Conservation (phyloP, 106 monocot genomes). For the Vanilla planifolia region DNA sequence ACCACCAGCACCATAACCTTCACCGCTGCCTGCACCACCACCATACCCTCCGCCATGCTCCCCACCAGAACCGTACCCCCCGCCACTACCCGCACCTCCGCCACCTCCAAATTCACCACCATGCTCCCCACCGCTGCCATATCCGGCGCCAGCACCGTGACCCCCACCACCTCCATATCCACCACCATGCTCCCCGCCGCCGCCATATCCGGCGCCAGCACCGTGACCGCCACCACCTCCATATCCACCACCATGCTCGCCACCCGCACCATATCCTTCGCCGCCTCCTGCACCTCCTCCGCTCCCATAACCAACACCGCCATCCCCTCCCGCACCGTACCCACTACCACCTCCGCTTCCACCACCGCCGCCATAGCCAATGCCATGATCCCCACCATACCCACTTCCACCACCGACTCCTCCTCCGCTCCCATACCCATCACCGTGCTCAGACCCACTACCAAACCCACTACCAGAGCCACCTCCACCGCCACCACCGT, state of each 20-base stretch:
- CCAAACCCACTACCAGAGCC: conserved; percentile 7
- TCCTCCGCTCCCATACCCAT: conserved; percentile 1
- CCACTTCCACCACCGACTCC: conserved; percentile 7
- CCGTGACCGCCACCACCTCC: conserved; percentile 11
- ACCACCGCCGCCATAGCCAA: neutral
- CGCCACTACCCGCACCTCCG: conserved; percentile 1
- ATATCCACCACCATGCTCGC: conserved; percentile 7
- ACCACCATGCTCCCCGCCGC: conserved; percentile 3
- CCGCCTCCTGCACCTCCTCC: conserved; percentile 11
- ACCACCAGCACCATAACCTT: conserved; percentile 4
- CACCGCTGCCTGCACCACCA: conserved; percentile 2
- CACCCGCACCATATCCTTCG: conserved; percentile 2
- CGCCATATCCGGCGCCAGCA: conserved; percentile 1
- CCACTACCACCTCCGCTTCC: conserved; percentile 3
- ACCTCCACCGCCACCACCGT: conserved; percentile 6
- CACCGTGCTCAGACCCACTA: neutral
- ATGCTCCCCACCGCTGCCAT: neutral
- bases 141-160: conserved; percentile 7
- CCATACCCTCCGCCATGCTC: conserved; percentile 6
- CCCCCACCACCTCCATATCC: conserved; percentile 1
- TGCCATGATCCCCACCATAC: neutral
- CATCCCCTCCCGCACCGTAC: neutral
- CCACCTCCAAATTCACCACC: conserved; percentile 2
- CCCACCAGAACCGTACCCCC: conserved; percentile 3
- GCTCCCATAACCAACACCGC: neutral